A percentile compares a stretch with the other conserved stretches of the same genome.
These are phyloP conservation scores for Suillus alpinus DNA, from an alignment of 768 basidiomycete species.

Conservation along the genomic window DNA sequence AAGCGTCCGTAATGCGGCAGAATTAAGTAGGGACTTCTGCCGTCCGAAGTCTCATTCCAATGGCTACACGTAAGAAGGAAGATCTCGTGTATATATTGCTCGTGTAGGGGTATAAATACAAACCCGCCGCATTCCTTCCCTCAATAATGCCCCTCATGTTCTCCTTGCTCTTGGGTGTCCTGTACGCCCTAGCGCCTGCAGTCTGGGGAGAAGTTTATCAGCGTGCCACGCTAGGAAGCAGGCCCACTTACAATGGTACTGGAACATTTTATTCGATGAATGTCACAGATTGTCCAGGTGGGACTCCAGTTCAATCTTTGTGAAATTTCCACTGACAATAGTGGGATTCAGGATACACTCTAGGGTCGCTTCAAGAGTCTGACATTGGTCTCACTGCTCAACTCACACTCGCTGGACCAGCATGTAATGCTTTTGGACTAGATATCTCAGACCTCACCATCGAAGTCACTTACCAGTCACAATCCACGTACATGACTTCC, in stretches of 20 bases:
- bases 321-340: not conserved
- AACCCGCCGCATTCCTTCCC: not conserved
- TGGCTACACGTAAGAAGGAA: not conserved
- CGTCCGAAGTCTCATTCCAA: not conserved
- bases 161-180: slow-evolving; percentile 7
- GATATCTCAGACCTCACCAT: slow-evolving; percentile 55
- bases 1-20: not conserved
- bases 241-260: not conserved
- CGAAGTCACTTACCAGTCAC: slow-evolving; percentile 57
- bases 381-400: slow-evolving; percentile 48
- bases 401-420: slow-evolving; percentile 45
- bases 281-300: slow-evolving; percentile 16
- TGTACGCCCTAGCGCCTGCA: slow-evolving; percentile 2
- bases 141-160: slow-evolving; percentile 8
- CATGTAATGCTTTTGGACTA: slow-evolving; percentile 59
- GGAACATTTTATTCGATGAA: slow-evolving; percentile 3
- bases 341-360: slow-evolving; percentile 45
- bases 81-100: not conserved
- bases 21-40: not conserved
- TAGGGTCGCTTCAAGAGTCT: slow-evolving; percentile 39
- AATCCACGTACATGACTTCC: slow-evolving; percentile 33
- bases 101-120: not conserved
- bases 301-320: not conserved
- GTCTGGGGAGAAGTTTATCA: slow-evolving; percentile 8
- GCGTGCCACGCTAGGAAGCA: slow-evolving; percentile 2